Conservation (phyloP, 352 stramenopile genomes). For the Globisporangium nagaii region DNA sequence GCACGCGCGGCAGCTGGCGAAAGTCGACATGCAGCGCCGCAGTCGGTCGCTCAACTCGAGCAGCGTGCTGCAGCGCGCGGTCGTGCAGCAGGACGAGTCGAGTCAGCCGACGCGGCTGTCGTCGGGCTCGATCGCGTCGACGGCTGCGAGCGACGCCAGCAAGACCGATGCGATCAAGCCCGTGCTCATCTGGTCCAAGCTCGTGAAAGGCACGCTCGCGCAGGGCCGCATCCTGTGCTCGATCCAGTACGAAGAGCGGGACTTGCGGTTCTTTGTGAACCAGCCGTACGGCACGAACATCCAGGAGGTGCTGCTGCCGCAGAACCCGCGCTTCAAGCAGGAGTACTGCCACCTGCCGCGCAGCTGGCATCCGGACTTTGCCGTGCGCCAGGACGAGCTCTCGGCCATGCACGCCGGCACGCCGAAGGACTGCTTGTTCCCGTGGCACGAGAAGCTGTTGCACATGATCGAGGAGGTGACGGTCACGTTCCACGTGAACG, state of each 20-base stretch:
- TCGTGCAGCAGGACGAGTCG: slow-evolving; percentile 6
- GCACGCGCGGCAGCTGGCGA: background rate
- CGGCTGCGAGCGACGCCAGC: slow-evolving; percentile 8
- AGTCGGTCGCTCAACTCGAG: slow-evolving; percentile 40
- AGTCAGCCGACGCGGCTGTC: slow-evolving; percentile 7
- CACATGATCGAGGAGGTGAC: slow-evolving; percentile 85
- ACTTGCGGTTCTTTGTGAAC: slow-evolving; percentile 59
- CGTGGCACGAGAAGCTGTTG: slow-evolving; percentile 78
- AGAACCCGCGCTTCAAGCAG: slow-evolving; percentile 76
- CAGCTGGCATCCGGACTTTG: slow-evolving; percentile 76
- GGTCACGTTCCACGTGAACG: slow-evolving; percentile 86
- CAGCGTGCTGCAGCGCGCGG: slow-evolving; percentile 1
- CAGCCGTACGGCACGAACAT: slow-evolving; percentile 69
- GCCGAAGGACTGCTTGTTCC: slow-evolving; percentile 73
- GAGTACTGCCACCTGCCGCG: slow-evolving; percentile 69
- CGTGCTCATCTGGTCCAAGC: slow-evolving; percentile 63
- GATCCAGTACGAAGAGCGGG: slow-evolving; percentile 69
- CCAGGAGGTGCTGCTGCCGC: slow-evolving; percentile 73
- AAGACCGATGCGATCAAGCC: slow-evolving; percentile 32
- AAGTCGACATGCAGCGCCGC: slow-evolving; percentile 19
- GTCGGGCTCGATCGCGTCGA: slow-evolving; percentile 14
- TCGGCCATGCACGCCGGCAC: slow-evolving; percentile 54
- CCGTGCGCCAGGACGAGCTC: slow-evolving; percentile 58
- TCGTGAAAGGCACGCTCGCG: slow-evolving; percentile 54
- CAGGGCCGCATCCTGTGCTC: slow-evolving; percentile 63